Conservation (phyloP, 257 asterid genomes). For the Rubia yunnanensis region DNA sequence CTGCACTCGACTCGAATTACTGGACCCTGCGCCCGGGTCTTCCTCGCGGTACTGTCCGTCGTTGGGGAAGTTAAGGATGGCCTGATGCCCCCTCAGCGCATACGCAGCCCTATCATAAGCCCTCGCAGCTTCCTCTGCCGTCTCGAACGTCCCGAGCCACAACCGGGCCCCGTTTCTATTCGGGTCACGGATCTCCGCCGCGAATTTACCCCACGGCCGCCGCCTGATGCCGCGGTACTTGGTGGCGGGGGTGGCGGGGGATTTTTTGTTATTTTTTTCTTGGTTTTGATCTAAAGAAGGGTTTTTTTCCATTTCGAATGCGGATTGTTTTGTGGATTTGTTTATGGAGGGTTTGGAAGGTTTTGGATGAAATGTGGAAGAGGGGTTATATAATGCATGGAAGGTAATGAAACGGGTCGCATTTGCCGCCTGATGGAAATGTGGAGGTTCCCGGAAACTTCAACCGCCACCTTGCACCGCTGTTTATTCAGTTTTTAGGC, state of each 20-base stretch:
- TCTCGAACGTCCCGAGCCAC: conserved; percentile 80
- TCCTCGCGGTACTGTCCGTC: conserved; percentile 39
- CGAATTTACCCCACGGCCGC: conserved; percentile 86
- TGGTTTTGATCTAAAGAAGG: too few species aligned
- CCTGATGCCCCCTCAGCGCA: conserved; percentile 73
- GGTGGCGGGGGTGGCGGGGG: conserved; percentile 4
- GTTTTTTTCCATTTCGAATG: conserved; percentile 1
- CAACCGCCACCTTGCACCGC: background rate
- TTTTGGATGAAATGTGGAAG: background rate
- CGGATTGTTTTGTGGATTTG: background rate
- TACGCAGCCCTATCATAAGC: conserved; percentile 86
- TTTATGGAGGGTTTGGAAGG: background rate
- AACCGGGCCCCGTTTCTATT: conserved; percentile 52
- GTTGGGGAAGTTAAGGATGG: conserved; percentile 70
- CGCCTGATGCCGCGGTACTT: conserved; percentile 67
- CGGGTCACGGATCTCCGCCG: conserved; percentile 86
- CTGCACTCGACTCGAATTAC: background rate
- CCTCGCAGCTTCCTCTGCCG: conserved; percentile 75
- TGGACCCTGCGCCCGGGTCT: background rate
- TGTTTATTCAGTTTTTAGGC: background rate
- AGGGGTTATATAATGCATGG: background rate
- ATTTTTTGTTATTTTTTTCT: conserved; percentile 2
- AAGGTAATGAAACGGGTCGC: background rate
- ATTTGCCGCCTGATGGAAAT: conserved; percentile 11
- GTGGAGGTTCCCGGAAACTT: conserved; percentile 14